Evolutionary conservation across 225 moss, liverwort and hornwort genomes (phyloP).

Genomic region (Thuidium tamariscinum): DNA sequence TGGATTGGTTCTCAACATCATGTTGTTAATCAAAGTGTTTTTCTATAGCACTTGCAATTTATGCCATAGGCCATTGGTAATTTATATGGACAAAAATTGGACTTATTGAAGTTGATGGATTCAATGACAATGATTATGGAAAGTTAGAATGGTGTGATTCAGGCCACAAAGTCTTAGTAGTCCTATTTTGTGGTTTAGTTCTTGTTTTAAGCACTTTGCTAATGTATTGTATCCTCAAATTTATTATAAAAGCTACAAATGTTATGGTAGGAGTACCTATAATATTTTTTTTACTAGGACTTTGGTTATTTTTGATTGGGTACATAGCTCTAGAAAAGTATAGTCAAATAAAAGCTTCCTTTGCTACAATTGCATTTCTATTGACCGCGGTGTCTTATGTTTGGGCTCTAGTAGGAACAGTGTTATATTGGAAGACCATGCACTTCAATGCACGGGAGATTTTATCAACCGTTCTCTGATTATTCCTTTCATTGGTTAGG

Average conservation of each 20-base stretch:
- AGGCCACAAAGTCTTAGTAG: too few relatives aligned
- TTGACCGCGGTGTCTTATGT: neutral
- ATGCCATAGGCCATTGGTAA: neutral
- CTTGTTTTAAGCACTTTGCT: neutral
- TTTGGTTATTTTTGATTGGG: too few relatives aligned
- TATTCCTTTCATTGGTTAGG: neutral
- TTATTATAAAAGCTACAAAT: neutral
- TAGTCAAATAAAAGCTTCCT: too few relatives aligned
- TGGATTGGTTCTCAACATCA: neutral
- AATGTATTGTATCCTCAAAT: neutral
- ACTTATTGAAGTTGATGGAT: neutral
- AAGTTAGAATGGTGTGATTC: too few relatives aligned
- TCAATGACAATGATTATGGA: neutral
- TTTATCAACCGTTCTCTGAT: neutral
- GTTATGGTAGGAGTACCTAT: neutral
- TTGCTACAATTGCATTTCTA: too few relatives aligned
- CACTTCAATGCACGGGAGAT: neutral
- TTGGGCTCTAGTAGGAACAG: neutral
- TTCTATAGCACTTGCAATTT: neutral
- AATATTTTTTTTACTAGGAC: neutral
- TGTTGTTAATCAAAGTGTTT: neutral
- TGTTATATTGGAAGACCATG: neutral
- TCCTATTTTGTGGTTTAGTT: too few relatives aligned
- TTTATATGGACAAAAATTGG: neutral
- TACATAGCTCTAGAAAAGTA: too few relatives aligned